Evolutionary conservation across 2,329 filamentous ascomycete genomes (phyloP).

Genomic region (Nemania serpens): DNA sequence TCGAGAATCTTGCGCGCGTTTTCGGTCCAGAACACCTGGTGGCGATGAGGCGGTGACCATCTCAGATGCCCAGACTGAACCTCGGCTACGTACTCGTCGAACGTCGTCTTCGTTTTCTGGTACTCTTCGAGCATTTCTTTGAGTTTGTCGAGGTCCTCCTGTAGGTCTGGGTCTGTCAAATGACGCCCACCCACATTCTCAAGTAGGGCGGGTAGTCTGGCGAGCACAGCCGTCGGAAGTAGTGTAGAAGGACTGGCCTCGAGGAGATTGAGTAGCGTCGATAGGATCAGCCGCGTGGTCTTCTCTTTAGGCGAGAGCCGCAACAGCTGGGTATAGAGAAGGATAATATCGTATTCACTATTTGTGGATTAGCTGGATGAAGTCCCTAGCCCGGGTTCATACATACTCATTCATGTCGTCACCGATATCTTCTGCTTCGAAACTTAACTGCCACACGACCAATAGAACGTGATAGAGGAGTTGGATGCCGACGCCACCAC

Average conservation of each 20-base stretch:
- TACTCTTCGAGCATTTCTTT: slow-evolving; percentile 69
- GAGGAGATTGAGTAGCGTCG: slow-evolving; percentile 87
- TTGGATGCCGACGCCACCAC: slow-evolving; percentile 88
- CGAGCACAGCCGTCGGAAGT: slow-evolving; percentile 84
- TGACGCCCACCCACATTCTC: slow-evolving; percentile 66
- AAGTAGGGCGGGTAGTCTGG: slow-evolving; percentile 73
- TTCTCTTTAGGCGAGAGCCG: slow-evolving; percentile 96
- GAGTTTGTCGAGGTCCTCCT: slow-evolving; percentile 64
- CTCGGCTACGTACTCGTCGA: slow-evolving; percentile 90
- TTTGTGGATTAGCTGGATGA: slow-evolving; percentile 35
- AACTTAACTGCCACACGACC: slow-evolving; percentile 95
- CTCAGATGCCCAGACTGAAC: slow-evolving; percentile 84
- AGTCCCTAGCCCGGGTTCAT: background rate
- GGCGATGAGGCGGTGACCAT: slow-evolving; percentile 91
- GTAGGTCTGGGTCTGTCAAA: slow-evolving; percentile 66
- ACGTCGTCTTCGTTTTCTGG: slow-evolving; percentile 73
- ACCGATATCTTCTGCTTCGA: slow-evolving; percentile 76
- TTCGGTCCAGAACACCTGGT: slow-evolving; percentile 86
- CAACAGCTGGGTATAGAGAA: slow-evolving; percentile 89
- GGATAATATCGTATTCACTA: slow-evolving; percentile 90
- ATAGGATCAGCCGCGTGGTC: slow-evolving; percentile 88
- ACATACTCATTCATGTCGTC: slow-evolving; percentile 83
- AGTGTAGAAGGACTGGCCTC: slow-evolving; percentile 69
- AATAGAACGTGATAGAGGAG: slow-evolving; percentile 92
- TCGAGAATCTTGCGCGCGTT: slow-evolving; percentile 88